Evolutionary conservation across 768 basidiomycete species (phyloP).

Genomic region (Pulveroboletus sp.): DNA sequence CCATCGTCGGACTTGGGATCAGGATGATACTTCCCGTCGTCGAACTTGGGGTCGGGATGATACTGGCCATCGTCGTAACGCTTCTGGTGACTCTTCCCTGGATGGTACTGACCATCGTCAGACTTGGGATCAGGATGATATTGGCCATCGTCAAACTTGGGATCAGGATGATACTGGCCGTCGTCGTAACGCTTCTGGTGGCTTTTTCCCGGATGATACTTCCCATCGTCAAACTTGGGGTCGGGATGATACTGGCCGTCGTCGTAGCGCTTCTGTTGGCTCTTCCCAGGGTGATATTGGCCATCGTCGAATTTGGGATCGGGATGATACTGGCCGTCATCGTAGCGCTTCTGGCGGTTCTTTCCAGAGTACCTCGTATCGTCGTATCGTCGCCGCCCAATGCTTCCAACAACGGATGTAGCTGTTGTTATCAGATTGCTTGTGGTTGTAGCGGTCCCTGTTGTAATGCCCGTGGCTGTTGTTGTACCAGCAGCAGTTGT

Average conservation of each 20-base stretch:
- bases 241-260: constrained; percentile 14
- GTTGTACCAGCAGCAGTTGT: not conserved
- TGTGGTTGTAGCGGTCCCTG: not conserved
- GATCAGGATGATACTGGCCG: constrained; percentile 9
- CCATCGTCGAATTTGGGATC: constrained; percentile 3
- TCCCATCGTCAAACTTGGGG: not conserved
- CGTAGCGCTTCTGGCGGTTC: constrained; percentile 1
- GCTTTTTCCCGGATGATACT: not conserved
- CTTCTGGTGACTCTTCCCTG: not conserved
- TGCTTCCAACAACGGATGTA: not conserved
- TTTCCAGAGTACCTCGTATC: not conserved
- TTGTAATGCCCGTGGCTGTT: not conserved
- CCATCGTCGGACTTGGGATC: constrained; percentile 3
- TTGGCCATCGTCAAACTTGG: constrained; percentile 11
- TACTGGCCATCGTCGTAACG: constrained; percentile 1
- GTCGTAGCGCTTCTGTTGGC: constrained; percentile 9
- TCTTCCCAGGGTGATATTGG: not conserved
- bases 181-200: constrained; percentile 8
- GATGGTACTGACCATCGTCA: constrained; percentile 16
- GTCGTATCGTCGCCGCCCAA: not conserved
- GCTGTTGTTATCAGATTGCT: not conserved
- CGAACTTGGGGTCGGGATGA: constrained; percentile 6
- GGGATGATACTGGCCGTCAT: constrained; percentile 13
- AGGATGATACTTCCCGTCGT: constrained; percentile 7
- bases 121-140: constrained; percentile 7